Evolutionary conservation across 2,329 filamentous ascomycete species (phyloP).

Genomic region (Phialemoniopsis sp.): DNA sequence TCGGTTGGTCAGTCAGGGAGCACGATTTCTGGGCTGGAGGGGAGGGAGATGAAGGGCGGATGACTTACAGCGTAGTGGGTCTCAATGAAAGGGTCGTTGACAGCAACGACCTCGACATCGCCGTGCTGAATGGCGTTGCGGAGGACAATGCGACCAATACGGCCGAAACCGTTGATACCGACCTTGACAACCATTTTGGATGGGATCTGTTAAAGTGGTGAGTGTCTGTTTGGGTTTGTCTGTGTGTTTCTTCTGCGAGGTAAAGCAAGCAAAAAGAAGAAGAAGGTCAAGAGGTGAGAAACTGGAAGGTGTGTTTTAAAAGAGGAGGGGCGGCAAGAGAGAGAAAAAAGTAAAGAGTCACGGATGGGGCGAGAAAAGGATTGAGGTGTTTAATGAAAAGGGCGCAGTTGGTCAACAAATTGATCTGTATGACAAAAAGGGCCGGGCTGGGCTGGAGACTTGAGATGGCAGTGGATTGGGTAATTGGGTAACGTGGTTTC

Average conservation of each 20-base stretch:
- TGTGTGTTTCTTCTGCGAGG: constrained; percentile 1
- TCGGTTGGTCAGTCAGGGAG: constrained; percentile 4
- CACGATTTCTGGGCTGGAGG: constrained; percentile 12
- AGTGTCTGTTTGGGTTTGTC: constrained; percentile 1
- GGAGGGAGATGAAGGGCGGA: constrained; percentile 4
- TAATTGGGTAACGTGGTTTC: too few relatives aligned
- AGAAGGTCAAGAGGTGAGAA: not conserved
- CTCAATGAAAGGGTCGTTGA: constrained; percentile 99
- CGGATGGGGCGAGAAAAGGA: constrained; percentile 1
- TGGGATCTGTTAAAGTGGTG: constrained; percentile 8
- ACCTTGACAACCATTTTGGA: constrained; percentile 64
- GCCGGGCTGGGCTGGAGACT: not conserved
- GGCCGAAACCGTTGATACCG: constrained; percentile 99
- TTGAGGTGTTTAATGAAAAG: not conserved
- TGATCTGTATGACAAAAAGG: too few relatives aligned
- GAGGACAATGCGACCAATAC: constrained; percentile 99
- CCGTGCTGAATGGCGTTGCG: constrained; percentile 91
- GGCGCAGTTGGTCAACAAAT: too few relatives aligned
- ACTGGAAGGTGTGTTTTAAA: constrained; percentile 2
- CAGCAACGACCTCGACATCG: constrained; percentile 88
- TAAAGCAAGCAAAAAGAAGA: not conserved
- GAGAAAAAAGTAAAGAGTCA: constrained; percentile 2
- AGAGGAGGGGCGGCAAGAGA: not conserved
- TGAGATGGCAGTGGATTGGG: not conserved
- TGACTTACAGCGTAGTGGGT: constrained; percentile 88